These are phyloP conservation scores for Plectranthus barbatus DNA, from an alignment of 257 asterid genomes.

Conservation along the genomic window DNA sequence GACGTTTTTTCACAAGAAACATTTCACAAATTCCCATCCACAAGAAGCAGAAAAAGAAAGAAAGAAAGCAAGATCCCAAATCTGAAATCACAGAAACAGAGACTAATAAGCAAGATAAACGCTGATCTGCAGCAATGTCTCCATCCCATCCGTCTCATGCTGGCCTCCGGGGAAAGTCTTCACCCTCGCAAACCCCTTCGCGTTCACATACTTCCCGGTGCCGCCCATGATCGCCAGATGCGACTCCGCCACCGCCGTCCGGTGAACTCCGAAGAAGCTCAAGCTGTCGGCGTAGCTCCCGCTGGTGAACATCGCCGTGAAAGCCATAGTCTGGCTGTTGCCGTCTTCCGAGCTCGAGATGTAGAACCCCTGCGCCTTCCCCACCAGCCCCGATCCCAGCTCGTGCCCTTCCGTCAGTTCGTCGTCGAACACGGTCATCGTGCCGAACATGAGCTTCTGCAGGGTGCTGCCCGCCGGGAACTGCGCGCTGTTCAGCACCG, in stretches of 20 bases:
- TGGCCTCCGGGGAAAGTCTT: slow-evolving; percentile 51
- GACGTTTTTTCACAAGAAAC: too few species aligned
- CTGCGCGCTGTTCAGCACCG: slow-evolving; percentile 53
- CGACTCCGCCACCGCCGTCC: slow-evolving; percentile 58
- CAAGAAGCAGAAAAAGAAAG: too few species aligned
- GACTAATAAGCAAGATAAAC: slow-evolving; percentile 61
- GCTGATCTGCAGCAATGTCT: slow-evolving; percentile 55
- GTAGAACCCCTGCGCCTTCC: slow-evolving; percentile 49
- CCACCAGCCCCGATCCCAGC: slow-evolving; percentile 22
- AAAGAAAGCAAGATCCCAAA: too few species aligned
- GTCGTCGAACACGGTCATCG: slow-evolving; percentile 71
- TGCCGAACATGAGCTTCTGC: slow-evolving; percentile 87
- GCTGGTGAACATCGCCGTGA: slow-evolving; percentile 59
- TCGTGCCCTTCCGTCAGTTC: slow-evolving; percentile 65
- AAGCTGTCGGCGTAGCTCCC: slow-evolving; percentile 68
- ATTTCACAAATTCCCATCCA: too few species aligned
- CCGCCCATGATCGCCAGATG: slow-evolving; percentile 90
- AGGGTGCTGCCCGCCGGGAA: slow-evolving; percentile 55
- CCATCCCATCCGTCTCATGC: slow-evolving; percentile 72
- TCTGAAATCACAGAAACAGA: too few species aligned
- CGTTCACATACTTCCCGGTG: slow-evolving; percentile 74
- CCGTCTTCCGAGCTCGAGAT: slow-evolving; percentile 74
- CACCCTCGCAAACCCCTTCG: slow-evolving; percentile 59
- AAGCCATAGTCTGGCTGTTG: slow-evolving; percentile 73
- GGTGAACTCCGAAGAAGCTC: slow-evolving; percentile 67